Base-by-base conservation (phyloP, 2,329 filamentous ascomycete species). In the Calonectria henricotiae region DNA sequence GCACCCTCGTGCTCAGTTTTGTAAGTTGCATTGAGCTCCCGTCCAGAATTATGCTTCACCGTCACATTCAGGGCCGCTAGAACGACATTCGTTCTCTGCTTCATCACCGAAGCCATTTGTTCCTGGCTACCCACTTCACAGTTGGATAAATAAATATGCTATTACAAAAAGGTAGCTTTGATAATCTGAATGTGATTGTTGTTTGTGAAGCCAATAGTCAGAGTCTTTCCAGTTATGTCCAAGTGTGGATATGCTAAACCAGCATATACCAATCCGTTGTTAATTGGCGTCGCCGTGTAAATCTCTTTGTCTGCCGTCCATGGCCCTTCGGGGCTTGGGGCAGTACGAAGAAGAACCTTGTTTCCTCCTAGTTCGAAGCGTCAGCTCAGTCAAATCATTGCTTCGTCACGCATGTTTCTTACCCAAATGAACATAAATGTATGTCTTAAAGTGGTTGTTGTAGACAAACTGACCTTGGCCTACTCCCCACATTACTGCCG, bases 171-270 rank as follows among this genome's bases (percentile, higher is more conserved):
- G 0, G 76, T 71, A 8, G 77, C 80, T 58, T 76, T 81, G 47
- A 83, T 77, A 0, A 84, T 75, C 62, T 84, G 79, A 8, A 82
- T 82, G 44, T 79, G 78, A 61, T 83, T 83, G 32, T 83, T 81
- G 65, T 84, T 85, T 1, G 82, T 85, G 41, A 78, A 85, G 0
- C 81, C 82, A 54, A 84, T 76, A 0, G 80, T 82, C 66, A 84
- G 49, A 0, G 81, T 84, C 71, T 74, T 74, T 0, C 82, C 82
- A 0, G 78, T 79, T 5, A 74, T 70, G 46, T 85, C 82, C 3
- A 84, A 69, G 49, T 84, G 82, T 0, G 83, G 82, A 44, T 84
- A 83, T 1, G 49, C 82, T 72, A 83, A 17, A 1, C 82, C 82
- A 1, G 82, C 82, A 51, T 84, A 84, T 2, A 82, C 81, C 25